Evolutionary conservation across 140 eudicot genomes (phyloP), one percentile per base, ranked within the genome.

Genomic region (Ambrosia hybrid): DNA sequence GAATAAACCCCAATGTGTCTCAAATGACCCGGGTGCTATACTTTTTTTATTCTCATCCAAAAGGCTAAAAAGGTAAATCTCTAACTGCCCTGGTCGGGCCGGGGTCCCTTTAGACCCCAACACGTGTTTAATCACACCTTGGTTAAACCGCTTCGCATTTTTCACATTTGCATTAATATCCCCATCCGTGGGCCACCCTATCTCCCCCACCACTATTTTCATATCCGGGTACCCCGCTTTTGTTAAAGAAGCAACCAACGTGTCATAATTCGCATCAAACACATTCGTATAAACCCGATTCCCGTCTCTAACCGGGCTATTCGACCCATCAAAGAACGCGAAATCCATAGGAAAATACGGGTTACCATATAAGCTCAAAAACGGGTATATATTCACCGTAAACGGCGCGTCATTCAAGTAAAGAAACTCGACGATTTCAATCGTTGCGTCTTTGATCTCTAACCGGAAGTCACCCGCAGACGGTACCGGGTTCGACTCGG

Each of bases 131-230:
- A 90, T 65, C 38, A 88, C 68, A 11, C 96, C 97, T 48, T 93
- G 93, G 64, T 90, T 93, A 39, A 93, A 93, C 70, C 85, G 83
- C 64, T 81, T 80, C 0, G 98, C 98, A 11, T 81, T 85, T 41
- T 84, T 71, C 5, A 72, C 52, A 9, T 90, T 88, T 1, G 97
- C 98, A 21, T 82, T 67, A 14, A 78, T 73, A 51, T 93, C 85
- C 0, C 98, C 98, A 14, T 90, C 97, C 0, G 98, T 93, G 3
- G 98, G 98, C 98, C 98, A 93, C 14, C 98, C 98, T 0, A 89
- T 84, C 62, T 93, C 98, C 12, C 97, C 98, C 0, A 93, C 85
- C 4, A 85, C 72, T 75, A 93, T 83, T 66, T 87, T 88, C 85
- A 90, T 80, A 1, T 90, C 89, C 0, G 97, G 96, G 74, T 80